Base-by-base conservation (phyloP, 768 basidiomycete species). In the Amylocystis lapponica region DNA sequence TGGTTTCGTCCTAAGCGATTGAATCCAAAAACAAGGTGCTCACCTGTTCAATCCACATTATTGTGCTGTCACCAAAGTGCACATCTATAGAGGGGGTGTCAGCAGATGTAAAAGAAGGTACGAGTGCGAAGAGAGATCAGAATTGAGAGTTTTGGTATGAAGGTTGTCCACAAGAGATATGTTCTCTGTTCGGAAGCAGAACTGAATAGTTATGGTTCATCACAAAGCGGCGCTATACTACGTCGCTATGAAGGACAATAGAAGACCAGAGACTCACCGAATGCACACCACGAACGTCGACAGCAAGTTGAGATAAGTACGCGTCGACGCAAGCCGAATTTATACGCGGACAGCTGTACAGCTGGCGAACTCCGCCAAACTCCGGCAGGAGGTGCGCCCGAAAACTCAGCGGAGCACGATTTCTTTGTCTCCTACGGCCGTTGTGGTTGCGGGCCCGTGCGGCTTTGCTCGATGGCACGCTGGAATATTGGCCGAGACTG, bases 181-280 rank as follows among this genome's bases (percentile, higher is more conserved):
- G 64, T 71, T 71, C 73, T 67, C 70, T 37, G 11, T 83, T 83
- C 83, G 82, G 83, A 84, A 85, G 83, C 83, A 85, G 82, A 85
- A 85, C 81, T 82, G 81, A 81, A 66, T 65, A 21, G 37, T n/a
- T n/a, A 48, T 59, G 53, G 51, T 51, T 48, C 55, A 64, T 75
- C 79, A 80, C 75, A 71, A 50, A 55, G 35, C 61, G 46, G 43
- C 25, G 30, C 6, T 46, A 5, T 7, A 21, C 23, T n/a, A 34
- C 23, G 36, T 36, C 38, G 13, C 12, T 17, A 42, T 27, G 41
- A 21, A 31, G 17, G 41, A 37, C 19, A 47, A 40, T 48, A 35
- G 27, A 45, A 43, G 33, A 29, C 39, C 20, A 16, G 29, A 42
- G n/a, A 49, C 55, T 54, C 47, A 57, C 55, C 47, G 26, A 26